These are phyloP conservation scores for Pycnococcus provasolii DNA, from an alignment of 139 green algal species.

Conservation along the genomic window DNA sequence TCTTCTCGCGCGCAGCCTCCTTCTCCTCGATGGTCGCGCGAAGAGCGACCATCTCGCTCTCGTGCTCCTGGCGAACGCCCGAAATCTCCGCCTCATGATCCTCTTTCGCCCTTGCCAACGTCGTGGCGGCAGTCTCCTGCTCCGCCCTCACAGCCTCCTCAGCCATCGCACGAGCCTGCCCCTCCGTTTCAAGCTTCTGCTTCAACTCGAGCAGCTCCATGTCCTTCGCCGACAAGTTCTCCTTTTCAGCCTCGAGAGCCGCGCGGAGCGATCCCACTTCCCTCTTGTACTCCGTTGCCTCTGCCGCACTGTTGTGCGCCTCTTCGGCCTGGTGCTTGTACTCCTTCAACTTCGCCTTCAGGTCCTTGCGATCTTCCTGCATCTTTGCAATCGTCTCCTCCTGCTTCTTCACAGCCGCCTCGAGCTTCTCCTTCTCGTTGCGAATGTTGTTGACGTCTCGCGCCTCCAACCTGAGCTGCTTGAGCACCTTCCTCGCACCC, in stretches of 20 bases:
- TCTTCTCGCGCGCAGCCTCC: constrained; percentile 3
- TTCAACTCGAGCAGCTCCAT: constrained; percentile 28
- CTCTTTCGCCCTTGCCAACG: not conserved
- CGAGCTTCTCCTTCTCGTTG: constrained; percentile 31
- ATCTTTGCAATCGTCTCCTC: constrained; percentile 3
- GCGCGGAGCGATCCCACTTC: not conserved
- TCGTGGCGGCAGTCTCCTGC: not conserved
- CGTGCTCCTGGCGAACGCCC: not conserved
- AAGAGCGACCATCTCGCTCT: not conserved
- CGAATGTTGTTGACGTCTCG: constrained; percentile 25
- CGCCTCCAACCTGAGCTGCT: constrained; percentile 26
- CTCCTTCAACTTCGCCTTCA: constrained; percentile 13
- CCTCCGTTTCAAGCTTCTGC: constrained; percentile 15
- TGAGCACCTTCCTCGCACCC: constrained; percentile 20
- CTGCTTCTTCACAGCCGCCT: constrained; percentile 17
- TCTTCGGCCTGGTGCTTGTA: constrained; percentile 15
- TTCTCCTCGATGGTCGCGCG: constrained; percentile 20
- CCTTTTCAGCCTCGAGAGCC: constrained; percentile 15
- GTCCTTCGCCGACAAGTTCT: not conserved
- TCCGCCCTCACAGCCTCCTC: constrained; percentile 8
- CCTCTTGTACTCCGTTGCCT: constrained; percentile 26
- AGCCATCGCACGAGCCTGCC: not conserved
- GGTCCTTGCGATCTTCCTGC: constrained; percentile 5
- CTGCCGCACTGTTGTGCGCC: not conserved
- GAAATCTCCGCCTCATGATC: not conserved